phyloP scores from a whole-genome alignment of 2,329 filamentous ascomycete species.

The Calonectria hawksworthii region DNA sequence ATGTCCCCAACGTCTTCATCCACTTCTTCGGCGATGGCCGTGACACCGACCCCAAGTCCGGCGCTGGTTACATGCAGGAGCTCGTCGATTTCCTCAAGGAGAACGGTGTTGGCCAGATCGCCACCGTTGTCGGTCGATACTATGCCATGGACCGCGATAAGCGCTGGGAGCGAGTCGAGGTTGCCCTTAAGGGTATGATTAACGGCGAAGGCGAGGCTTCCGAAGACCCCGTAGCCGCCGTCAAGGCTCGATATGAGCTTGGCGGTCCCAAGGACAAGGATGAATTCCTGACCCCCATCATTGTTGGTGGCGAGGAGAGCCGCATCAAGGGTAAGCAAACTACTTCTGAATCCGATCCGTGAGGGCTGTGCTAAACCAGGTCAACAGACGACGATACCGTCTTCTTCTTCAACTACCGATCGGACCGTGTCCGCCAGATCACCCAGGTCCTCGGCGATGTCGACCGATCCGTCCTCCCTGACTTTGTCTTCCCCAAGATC shows the following conservation, averaged over 20 bases:
- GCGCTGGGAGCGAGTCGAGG: constrained; percentile 95
- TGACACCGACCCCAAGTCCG: constrained; percentile 97
- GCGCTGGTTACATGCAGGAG: constrained; percentile 88
- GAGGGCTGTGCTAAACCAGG: constrained; percentile 18
- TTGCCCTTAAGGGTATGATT: constrained; percentile 89
- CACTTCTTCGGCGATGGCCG: constrained; percentile 99
- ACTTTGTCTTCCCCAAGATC: constrained; percentile 95
- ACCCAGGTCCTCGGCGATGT: constrained; percentile 93
- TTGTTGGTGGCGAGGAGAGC: constrained; percentile 87
- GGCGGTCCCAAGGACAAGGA: constrained; percentile 80
- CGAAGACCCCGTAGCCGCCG: constrained; percentile 85
- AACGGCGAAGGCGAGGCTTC: constrained; percentile 89
- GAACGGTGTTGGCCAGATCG: constrained; percentile 87
- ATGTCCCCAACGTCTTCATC: constrained; percentile 92
- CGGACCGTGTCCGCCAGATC: constrained; percentile 95
- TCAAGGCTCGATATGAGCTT: constrained; percentile 89
- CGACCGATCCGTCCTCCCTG: constrained; percentile 89
- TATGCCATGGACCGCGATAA: constrained; percentile 99
- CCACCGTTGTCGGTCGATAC: constrained; percentile 95
- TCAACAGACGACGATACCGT: constrained; percentile 85
- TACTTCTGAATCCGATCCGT: not conserved
- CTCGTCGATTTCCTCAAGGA: constrained; percentile 86
- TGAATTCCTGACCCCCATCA: constrained; percentile 98
- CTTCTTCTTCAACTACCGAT: constrained; percentile 99
- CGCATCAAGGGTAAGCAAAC: constrained; percentile 81